phyloP scores from a whole-genome alignment of 2,329 filamentous ascomycete genomes.

The Aspergillus udagawae region DNA sequence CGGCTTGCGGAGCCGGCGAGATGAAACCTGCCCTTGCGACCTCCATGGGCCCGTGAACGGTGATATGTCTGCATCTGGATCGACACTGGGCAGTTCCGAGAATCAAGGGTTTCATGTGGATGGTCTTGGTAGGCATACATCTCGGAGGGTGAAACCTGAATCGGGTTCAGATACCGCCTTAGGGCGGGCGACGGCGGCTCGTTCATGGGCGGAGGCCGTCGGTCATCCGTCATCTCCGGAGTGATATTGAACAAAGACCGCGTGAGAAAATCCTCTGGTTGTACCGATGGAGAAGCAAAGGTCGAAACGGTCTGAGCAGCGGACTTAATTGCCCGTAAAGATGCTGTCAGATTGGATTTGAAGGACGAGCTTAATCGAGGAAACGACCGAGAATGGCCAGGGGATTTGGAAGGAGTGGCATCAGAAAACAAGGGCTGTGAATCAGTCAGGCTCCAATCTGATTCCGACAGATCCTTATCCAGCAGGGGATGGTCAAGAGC shows the following conservation, averaged over 20 bases:
- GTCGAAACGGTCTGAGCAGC: slow-evolving; percentile 60
- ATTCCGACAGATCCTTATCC: slow-evolving; percentile 29
- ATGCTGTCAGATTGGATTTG: slow-evolving; percentile 62
- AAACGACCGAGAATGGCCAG: slow-evolving; percentile 29
- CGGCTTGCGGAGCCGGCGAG: slow-evolving; percentile 44
- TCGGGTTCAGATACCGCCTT: slow-evolving; percentile 59
- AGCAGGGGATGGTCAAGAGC: slow-evolving; percentile 56
- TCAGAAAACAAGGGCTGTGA: slow-evolving; percentile 9
- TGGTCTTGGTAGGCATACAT: slow-evolving; percentile 43
- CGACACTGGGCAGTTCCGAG: slow-evolving; percentile 46
- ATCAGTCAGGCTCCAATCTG: slow-evolving; percentile 10
- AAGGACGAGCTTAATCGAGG: slow-evolving; percentile 49
- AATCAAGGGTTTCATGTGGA: slow-evolving; percentile 30
- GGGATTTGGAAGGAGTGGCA: slow-evolving; percentile 11
- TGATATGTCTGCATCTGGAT: slow-evolving; percentile 62
- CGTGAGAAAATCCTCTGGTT: slow-evolving; percentile 58
- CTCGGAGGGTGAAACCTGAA: slow-evolving; percentile 43
- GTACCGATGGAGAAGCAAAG: slow-evolving; percentile 50
- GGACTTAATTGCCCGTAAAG: slow-evolving; percentile 57
- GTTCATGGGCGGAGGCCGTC: slow-evolving; percentile 53
- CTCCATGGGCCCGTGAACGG: slow-evolving; percentile 30
- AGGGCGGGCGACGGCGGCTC: slow-evolving; percentile 54
- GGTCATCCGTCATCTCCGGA: slow-evolving; percentile 57
- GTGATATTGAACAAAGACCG: slow-evolving; percentile 54
- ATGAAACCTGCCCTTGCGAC: slow-evolving; percentile 27